A percentile compares a stretch with the other conserved stretches of the same genome.
These are phyloP conservation scores for Apium graveolens DNA, from an alignment of 129 eudicot species.

Conservation along the genomic window DNA sequence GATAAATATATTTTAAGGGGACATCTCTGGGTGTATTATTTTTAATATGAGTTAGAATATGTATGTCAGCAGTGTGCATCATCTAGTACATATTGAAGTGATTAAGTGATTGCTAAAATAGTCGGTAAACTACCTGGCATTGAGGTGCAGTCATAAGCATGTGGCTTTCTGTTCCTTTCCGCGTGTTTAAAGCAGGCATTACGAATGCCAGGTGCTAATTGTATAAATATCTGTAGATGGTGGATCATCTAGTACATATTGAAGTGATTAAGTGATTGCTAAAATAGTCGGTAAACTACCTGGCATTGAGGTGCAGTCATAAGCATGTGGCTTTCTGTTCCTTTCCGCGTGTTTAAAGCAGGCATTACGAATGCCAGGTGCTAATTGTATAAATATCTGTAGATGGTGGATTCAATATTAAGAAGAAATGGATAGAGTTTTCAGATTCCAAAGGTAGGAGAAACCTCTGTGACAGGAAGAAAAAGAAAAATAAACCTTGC, in stretches of 20 bases:
- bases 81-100: neutral
- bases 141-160: neutral
- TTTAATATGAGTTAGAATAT: neutral
- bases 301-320: neutral
- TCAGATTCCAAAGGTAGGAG: neutral
- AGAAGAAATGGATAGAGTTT: neutral
- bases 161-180: neutral
- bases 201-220: neutral
- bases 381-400: neutral
- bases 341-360: neutral
- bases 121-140: neutral
- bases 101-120: neutral
- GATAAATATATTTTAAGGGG: neutral
- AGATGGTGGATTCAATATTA: neutral
- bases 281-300: neutral
- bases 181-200: neutral
- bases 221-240: neutral
- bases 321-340: neutral
- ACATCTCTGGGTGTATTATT: neutral
- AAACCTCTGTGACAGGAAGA: neutral
- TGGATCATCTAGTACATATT: neutral
- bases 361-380: neutral
- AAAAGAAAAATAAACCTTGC: neutral
- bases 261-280: neutral
- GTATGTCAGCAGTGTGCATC: neutral